phyloP scores from a whole-genome alignment of 2,329 filamentous ascomycete genomes.

The Aspergillus terreus region DNA sequence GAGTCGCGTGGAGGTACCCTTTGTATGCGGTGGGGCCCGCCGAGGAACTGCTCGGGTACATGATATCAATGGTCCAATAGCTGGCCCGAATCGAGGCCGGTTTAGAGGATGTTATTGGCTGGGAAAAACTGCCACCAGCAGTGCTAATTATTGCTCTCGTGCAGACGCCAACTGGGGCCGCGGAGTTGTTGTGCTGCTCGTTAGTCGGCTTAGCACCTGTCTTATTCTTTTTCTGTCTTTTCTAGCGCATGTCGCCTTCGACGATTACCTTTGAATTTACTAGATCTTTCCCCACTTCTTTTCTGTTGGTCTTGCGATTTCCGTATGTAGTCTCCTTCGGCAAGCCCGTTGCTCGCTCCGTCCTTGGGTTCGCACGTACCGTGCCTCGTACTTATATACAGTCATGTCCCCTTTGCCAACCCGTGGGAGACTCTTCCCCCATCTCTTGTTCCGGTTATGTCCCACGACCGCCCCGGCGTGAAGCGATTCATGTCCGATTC shows the following conservation, averaged over 20 bases:
- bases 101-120: background rate
- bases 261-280: too few relatives aligned
- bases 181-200: background rate
- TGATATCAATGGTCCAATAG: too few relatives aligned
- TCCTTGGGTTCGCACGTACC: background rate
- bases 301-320: background rate
- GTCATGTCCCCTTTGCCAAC: background rate
- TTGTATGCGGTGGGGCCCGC: too few relatives aligned
- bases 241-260: background rate
- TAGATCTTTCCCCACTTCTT: background rate
- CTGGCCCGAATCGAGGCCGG: too few relatives aligned
- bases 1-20: too few relatives aligned
- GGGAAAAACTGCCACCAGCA: background rate
- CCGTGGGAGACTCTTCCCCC: background rate
- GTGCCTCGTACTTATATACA: background rate
- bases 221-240: background rate
- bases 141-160: background rate
- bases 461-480: background rate
- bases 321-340: too few relatives aligned
- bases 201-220: background rate
- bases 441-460: background rate
- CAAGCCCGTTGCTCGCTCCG: too few relatives aligned
- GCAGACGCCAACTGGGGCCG: too few relatives aligned
- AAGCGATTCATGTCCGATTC: constrained; percentile 14
- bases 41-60: too few relatives aligned